Evolutionary conservation across 805 yeast species (phyloP).

Genomic region (Zygotorulaspora danielsina): DNA sequence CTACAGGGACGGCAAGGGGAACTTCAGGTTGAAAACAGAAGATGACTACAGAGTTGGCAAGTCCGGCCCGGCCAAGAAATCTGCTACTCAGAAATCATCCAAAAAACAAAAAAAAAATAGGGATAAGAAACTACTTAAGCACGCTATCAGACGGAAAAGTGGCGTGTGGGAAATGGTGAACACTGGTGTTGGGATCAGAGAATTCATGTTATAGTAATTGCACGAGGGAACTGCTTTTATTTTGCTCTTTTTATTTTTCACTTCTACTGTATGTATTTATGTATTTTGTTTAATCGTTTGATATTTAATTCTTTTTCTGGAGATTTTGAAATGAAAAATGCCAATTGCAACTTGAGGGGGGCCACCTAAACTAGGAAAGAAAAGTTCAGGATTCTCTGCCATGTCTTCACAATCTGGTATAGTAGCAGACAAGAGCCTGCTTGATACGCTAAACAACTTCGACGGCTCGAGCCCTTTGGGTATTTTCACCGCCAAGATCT

Average conservation of each 20-base stretch:
- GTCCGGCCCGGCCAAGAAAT: conserved; percentile 36
- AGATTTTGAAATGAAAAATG: no score
- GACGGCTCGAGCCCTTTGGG: conserved; percentile 7
- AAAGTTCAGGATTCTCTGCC: neutral
- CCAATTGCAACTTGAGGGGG: neutral
- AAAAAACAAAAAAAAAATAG: conserved; percentile 9
- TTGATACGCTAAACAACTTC: conserved; percentile 18
- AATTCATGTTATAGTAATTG: conserved; percentile 32
- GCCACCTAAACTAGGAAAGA: neutral
- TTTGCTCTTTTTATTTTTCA: conserved; percentile 8
- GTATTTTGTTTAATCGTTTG: conserved; percentile 2
- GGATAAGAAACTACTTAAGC: conserved; percentile 15
- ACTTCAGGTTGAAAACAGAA: conserved; percentile 26
- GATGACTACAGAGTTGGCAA: conserved; percentile 2
- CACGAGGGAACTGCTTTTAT: conserved; percentile 1
- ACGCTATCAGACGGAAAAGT: conserved; percentile 32
- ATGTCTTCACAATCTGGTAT: conserved; percentile 73
- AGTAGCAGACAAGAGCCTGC: conserved; percentile 29
- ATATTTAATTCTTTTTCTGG: conserved; percentile 7
- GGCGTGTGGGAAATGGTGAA: conserved; percentile 36
- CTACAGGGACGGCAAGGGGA: conserved; percentile 33
- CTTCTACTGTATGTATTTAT: conserved; percentile 10
- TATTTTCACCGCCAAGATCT: conserved; percentile 25
- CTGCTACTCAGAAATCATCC: conserved; percentile 27
- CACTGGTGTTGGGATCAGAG: conserved; percentile 33